phyloP scores from a whole-genome alignment of 2,329 filamentous ascomycete genomes.

The Apiospora sp. region DNA sequence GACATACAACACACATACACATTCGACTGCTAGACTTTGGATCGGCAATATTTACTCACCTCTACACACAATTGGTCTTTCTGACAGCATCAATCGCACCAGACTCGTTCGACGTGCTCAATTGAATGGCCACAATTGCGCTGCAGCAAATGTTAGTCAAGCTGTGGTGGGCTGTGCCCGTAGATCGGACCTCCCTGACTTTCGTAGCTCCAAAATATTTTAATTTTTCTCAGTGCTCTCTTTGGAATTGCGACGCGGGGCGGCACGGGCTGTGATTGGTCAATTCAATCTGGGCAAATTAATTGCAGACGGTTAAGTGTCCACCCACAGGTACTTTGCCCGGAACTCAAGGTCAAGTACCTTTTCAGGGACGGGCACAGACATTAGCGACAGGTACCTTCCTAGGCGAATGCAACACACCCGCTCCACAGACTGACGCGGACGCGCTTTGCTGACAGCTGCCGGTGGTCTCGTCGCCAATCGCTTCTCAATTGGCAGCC shows the following conservation, averaged over 20 bases:
- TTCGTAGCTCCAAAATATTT: constrained; percentile 4
- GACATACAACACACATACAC: not conserved
- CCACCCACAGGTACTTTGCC: not conserved
- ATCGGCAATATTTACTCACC: not conserved
- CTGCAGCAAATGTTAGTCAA: not conserved
- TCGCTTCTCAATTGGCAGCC: not conserved
- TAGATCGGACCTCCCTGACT: not conserved
- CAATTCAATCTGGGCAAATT: constrained; percentile 12
- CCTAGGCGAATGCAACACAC: not conserved
- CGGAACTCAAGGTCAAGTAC: not conserved
- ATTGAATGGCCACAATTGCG: not conserved
- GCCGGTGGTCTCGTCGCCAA: not conserved
- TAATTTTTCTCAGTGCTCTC: not conserved
- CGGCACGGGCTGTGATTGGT: not conserved
- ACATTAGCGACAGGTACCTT: not conserved
- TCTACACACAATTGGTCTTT: not conserved
- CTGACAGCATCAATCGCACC: not conserved
- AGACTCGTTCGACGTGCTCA: not conserved
- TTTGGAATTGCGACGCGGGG: not conserved
- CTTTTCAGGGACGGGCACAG: constrained; percentile 3
- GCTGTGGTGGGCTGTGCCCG: constrained; percentile 10
- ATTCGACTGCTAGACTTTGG: not conserved
- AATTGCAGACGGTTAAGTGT: not conserved
- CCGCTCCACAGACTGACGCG: not conserved
- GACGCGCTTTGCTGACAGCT: not conserved